Conservation (phyloP, 768 basidiomycete genomes). For the Exidia glandulosa region DNA sequence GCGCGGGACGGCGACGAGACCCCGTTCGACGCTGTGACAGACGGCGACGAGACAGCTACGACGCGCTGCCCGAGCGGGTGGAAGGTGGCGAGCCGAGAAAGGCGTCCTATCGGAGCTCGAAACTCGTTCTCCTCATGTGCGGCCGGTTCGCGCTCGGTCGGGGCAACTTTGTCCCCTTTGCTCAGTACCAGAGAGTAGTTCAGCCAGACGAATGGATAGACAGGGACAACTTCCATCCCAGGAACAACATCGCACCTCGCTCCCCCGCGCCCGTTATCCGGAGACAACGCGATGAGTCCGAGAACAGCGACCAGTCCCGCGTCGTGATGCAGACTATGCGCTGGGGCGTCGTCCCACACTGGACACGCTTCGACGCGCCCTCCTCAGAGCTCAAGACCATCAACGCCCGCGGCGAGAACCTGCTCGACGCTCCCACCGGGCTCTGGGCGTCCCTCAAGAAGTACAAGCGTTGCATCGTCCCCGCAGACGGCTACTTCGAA, state of each 20-base stretch:
- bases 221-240: constrained; percentile 42
- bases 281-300: constrained; percentile 22
- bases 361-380: constrained; percentile 65
- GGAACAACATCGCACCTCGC: constrained; percentile 81
- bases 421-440: constrained; percentile 53
- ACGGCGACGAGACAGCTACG: too few relatives aligned
- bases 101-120: constrained; percentile 32
- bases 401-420: constrained; percentile 79
- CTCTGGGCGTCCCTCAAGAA: constrained; percentile 83
- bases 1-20: neutral
- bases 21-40: too few relatives aligned
- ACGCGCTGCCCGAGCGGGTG: neutral
- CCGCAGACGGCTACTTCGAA: constrained; percentile 87
- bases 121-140: constrained; percentile 53
- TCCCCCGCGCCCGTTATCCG: constrained; percentile 65
- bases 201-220: constrained; percentile 49
- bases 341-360: constrained; percentile 85
- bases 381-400: constrained; percentile 58
- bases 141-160: constrained; percentile 43
- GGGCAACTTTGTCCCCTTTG: neutral
- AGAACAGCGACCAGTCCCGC: constrained; percentile 7
- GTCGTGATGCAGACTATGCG: constrained; percentile 71
- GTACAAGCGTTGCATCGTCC: constrained; percentile 73
- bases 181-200: constrained; percentile 16
- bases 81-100: neutral